Evolutionary conservation across 2,329 filamentous ascomycete species (phyloP).

Genomic region (Juglanconis oblonga): DNA sequence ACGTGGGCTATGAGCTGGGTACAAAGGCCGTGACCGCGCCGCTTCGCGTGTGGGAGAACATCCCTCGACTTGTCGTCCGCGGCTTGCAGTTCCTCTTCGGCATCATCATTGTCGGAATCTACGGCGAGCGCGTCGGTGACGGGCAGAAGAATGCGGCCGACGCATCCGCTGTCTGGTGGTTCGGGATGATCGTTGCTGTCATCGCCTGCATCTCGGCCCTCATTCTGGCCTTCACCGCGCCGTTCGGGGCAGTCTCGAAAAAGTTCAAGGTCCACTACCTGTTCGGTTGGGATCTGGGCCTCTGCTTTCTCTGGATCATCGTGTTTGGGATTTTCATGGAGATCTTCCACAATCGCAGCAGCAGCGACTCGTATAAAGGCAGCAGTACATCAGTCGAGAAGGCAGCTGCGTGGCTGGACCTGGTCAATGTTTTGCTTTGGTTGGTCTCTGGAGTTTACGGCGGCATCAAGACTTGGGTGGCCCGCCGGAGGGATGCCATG

Average conservation of each 20-base stretch:
- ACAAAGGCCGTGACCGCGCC: slow-evolving; percentile 42
- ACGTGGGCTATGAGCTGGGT: slow-evolving; percentile 24
- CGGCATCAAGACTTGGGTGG: slow-evolving; percentile 36
- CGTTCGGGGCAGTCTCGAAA: slow-evolving; percentile 31
- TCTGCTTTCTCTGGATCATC: slow-evolving; percentile 56
- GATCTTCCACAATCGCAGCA: slow-evolving; percentile 62
- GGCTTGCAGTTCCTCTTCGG: slow-evolving; percentile 69
- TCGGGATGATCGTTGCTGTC: slow-evolving; percentile 57
- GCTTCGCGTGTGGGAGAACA: slow-evolving; percentile 42
- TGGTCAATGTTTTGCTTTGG: slow-evolving; percentile 68
- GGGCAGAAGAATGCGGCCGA: slow-evolving; percentile 30
- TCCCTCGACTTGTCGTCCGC: slow-evolving; percentile 54
- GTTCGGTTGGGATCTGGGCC: slow-evolving; percentile 41
- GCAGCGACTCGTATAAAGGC: slow-evolving; percentile 48
- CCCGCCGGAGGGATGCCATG: slow-evolving; percentile 37
- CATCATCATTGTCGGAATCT: slow-evolving; percentile 66
- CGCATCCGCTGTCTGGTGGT: slow-evolving; percentile 55
- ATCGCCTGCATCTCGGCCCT: slow-evolving; percentile 52
- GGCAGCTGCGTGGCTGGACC: slow-evolving; percentile 68
- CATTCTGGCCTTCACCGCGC: slow-evolving; percentile 36
- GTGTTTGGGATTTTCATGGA: slow-evolving; percentile 71
- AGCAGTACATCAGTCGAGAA: slow-evolving; percentile 55
- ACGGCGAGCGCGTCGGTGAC: slow-evolving; percentile 57
- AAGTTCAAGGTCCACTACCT: slow-evolving; percentile 40
- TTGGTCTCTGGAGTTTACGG: slow-evolving; percentile 44